Percentiles rank a stretch among this genome's conserved stretches.
Conservation (phyloP, 345 rosid species). For the Hibiscus syriacus region DNA sequence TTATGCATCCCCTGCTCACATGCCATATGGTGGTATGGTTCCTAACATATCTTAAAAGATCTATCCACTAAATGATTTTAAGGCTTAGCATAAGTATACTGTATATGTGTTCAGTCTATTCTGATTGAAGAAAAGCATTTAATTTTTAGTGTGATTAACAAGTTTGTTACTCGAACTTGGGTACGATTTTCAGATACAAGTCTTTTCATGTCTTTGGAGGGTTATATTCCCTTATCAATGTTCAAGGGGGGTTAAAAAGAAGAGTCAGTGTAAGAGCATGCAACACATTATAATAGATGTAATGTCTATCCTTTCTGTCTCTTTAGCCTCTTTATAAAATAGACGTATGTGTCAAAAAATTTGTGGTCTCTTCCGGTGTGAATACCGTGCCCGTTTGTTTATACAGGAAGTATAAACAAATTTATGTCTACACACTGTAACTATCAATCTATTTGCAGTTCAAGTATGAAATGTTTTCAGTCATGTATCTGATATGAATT, state of each 20-base stretch:
- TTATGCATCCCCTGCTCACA: not conserved
- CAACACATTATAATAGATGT: not conserved
- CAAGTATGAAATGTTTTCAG: too few species aligned
- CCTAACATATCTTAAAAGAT: not conserved
- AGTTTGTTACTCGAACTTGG: not conserved
- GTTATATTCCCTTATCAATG: too few species aligned
- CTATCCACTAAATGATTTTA: not conserved
- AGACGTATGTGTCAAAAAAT: too few species aligned
- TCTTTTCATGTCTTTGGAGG: too few species aligned
- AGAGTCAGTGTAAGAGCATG: not conserved
- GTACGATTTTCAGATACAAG: not conserved
- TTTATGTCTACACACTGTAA: too few species aligned
- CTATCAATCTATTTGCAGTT: too few species aligned
- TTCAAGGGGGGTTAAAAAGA: too few species aligned
- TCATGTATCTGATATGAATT: too few species aligned
- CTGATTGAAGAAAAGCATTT: too few species aligned
- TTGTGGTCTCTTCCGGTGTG: too few species aligned
- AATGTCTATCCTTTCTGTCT: not conserved
- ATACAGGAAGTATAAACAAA: too few species aligned
- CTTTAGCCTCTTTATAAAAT: not conserved
- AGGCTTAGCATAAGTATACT: not conserved
- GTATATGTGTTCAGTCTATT: not conserved
- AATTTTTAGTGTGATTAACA: not conserved
- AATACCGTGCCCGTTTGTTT: too few species aligned
- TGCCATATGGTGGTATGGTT: not conserved